Conservation (phyloP, 1,284 basidiomycete genomes). For the Trichosporon sp. region DNA sequence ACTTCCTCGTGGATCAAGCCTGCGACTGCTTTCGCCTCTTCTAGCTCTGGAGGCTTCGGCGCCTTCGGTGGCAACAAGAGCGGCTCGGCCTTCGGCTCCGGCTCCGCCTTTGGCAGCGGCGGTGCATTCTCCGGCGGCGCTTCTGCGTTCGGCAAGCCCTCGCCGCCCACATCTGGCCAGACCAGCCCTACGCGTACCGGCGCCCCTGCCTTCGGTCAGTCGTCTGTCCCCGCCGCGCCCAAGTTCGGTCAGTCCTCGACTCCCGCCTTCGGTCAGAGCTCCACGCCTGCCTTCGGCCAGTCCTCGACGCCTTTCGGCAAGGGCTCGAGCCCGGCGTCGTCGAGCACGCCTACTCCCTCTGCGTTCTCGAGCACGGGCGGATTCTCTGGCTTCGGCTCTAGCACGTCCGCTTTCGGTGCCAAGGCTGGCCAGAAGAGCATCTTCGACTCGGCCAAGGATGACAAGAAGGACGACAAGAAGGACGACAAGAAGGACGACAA, state of each 20-base stretch:
- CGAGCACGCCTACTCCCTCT: conserved; percentile 26
- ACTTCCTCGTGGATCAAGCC: conserved; percentile 50
- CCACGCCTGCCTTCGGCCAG: conserved; percentile 36
- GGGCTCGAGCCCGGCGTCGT: conserved; percentile 19
- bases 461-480: conserved; percentile 17
- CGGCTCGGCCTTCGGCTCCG: conserved; percentile 16
- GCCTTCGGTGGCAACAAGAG: conserved; percentile 34
- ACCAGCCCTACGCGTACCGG: background rate
- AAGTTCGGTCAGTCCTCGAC: conserved; percentile 24
- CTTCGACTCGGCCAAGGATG: conserved; percentile 10
- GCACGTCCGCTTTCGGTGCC: conserved; percentile 6
- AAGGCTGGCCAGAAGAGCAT: conserved; percentile 11
- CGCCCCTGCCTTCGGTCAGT: conserved; percentile 21
- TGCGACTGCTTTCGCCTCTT: conserved; percentile 46
- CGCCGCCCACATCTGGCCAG: conserved; percentile 13
- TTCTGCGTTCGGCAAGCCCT: conserved; percentile 22
- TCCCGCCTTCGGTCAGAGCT: conserved; percentile 35
- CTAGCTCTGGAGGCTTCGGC: conserved; percentile 37
- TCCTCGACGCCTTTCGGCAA: conserved; percentile 30
- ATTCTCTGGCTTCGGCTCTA: conserved; percentile 15
- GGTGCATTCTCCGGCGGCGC: background rate
- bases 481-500: conserved; percentile 14
- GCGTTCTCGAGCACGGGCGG: conserved; percentile 27
- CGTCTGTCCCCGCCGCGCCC: conserved; percentile 19
- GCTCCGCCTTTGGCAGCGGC: background rate